Base-by-base conservation (phyloP, 305 asterid genomes). In the Salvia sclarea region DNA sequence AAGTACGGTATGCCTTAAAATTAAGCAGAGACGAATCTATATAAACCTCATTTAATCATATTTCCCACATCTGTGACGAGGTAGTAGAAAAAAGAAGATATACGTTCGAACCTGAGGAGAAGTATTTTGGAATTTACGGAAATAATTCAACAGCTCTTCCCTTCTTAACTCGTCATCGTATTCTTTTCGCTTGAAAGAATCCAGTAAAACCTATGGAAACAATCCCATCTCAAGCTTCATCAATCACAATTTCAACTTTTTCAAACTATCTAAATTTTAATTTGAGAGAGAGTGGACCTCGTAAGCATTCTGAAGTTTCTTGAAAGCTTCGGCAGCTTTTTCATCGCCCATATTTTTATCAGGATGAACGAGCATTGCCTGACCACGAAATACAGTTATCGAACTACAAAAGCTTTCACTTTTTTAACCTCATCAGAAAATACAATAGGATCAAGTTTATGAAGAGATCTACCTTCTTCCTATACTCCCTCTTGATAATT, bases 281-380 rank as follows among this genome's bases (percentile, higher is more conserved):
- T 2, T 16, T 3, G 53, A 61, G 60, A 59, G 63, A 41, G 65
- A 55, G 67, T 75, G 28, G 50, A 73, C 98, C 95, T 93, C 98
- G 59, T 94, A 94, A 72, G 97, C 99, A 73, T 91, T 94, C 81
- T 94, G 99, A 80, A 94, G 97, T 78, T 89, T 91, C 85, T 87
- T 84, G 80, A 94, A 94, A 77, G 99, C 99, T 79, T 94, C 99
- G 21, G 83, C 99, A 75, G 99, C 96, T 82, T 78, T 91, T 78
- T 86, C 97, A 61, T 94, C 86, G 52, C 99, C 96, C 96, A 93
- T 87, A 77, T 93, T 93, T 84, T 93, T 93, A 82, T 93, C 98
- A 58, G 98, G 98, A 81, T 94, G 98, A 47, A 94, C 98, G 74
- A 94, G 90, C 95, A 94, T 94, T 75, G 97, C 98, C 98, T 94